A percentile compares a stretch with the other conserved stretches of the same genome.
Evolutionary conservation across 768 basidiomycete species (phyloP).

Genomic region (Lentinula sp.): DNA sequence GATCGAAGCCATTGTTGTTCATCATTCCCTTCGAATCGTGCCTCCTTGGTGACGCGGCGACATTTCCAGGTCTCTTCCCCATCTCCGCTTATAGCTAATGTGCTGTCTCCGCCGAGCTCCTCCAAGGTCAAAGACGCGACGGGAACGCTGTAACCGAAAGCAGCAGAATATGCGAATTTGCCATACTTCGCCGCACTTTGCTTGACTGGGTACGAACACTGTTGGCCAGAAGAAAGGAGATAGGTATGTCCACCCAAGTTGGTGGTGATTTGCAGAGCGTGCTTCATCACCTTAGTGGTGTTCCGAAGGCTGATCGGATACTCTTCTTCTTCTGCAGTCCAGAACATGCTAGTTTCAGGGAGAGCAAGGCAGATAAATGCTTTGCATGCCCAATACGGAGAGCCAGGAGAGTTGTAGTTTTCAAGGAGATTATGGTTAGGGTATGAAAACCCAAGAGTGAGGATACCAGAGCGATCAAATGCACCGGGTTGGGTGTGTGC

Average conservation of each 20-base stretch:
- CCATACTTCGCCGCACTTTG: slow-evolving; percentile 77
- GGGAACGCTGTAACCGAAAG: slow-evolving; percentile 73
- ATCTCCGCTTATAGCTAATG: slow-evolving; percentile 66
- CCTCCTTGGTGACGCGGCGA: slow-evolving; percentile 56
- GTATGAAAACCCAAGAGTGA: slow-evolving; percentile 67
- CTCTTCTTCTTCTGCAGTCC: slow-evolving; percentile 59
- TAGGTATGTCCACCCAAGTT: slow-evolving; percentile 61
- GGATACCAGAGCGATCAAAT: slow-evolving; percentile 55
- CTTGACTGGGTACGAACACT: slow-evolving; percentile 74
- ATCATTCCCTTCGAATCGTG: slow-evolving; percentile 37
- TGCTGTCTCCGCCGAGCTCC: slow-evolving; percentile 65
- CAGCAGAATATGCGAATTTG: slow-evolving; percentile 70
- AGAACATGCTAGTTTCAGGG: slow-evolving; percentile 65
- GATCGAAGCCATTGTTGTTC: slow-evolving; percentile 47
- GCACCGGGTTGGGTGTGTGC: slow-evolving; percentile 50
- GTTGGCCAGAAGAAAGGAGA: slow-evolving; percentile 72
- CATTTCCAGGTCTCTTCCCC: slow-evolving; percentile 69
- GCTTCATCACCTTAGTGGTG: slow-evolving; percentile 44
- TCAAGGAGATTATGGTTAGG: slow-evolving; percentile 73
- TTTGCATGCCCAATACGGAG: slow-evolving; percentile 80
- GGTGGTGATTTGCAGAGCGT: slow-evolving; percentile 64
- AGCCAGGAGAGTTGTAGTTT: slow-evolving; percentile 76
- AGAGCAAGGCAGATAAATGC: slow-evolving; percentile 64
- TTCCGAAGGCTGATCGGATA: slow-evolving; percentile 46
- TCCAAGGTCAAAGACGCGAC: slow-evolving; percentile 41